Evolutionary conservation across 139 green algal species (phyloP), one percentile per base, ranked within the genome.

Genomic region (Chlorella sp.): DNA sequence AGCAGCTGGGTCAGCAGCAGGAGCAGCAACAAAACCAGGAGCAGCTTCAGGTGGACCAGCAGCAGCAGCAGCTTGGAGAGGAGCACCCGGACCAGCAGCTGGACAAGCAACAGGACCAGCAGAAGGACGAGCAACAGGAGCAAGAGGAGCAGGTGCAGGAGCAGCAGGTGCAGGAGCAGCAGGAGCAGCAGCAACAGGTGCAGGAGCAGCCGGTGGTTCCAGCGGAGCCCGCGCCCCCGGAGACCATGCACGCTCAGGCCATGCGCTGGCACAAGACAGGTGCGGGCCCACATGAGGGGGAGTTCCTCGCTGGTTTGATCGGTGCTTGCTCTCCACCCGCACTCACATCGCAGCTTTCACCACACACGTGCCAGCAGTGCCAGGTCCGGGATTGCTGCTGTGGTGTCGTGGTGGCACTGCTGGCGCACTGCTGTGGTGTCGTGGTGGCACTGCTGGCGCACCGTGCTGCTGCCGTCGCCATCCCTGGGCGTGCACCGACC

Each of bases 1-100:
- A 29, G 42, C n/a, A 49, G n/a, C n/a, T n/a, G n/a, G n/a, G n/a
- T 2, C 66, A 71, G 66, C 66, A 34, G 17, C 34, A 71, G 35
- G 35, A 61, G 35, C 66, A 65, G 49, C n/a, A n/a, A n/a, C n/a
- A n/a, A n/a, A n/a, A n/a, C n/a, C n/a, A n/a, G n/a, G n/a, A n/a
- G n/a, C 55, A 35, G 32, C 32, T 64, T 2, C 35, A 61, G 66
- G 23, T 61, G 35, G 2, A 33, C 2, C 35, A 34, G 26, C 35
- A 72, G n/a, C 66, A 62, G 34, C 64, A 70, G 64, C 31, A 24
- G 33, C 32, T 26, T 17, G 64, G 31, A 36, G 22, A 60, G 32
- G 64, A 32, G 5, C 35, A n/a, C 29, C 24, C 30, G 14, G 29
- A 10, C 3, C 29, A 35, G 30, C 29, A 35, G 31, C 62, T 32